Percentiles rank a stretch among this genome's conserved stretches.
phyloP scores from a whole-genome alignment of 805 yeast genomes.

The Cyberlindnera xylosilytica region DNA sequence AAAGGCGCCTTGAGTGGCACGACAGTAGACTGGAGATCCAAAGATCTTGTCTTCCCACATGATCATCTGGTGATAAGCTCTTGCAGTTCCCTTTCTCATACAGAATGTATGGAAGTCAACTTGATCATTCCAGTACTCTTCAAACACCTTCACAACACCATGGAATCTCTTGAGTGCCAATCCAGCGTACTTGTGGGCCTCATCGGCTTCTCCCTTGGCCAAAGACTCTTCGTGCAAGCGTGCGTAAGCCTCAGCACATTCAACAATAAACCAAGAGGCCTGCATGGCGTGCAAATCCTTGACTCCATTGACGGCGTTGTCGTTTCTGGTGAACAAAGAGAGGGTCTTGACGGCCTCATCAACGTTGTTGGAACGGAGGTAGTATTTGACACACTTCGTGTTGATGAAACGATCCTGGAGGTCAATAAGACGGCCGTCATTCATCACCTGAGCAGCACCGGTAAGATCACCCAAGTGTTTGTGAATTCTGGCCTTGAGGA shows the following conservation, averaged over 20 bases:
- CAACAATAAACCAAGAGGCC: slow-evolving; percentile 84
- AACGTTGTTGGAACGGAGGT: slow-evolving; percentile 67
- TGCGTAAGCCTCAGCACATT: slow-evolving; percentile 78
- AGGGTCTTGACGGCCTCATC: slow-evolving; percentile 73
- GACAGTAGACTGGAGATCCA: slow-evolving; percentile 65
- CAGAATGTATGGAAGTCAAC: slow-evolving; percentile 93
- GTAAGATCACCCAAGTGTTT: slow-evolving; percentile 64
- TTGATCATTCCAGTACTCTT: slow-evolving; percentile 77
- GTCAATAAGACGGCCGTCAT: slow-evolving; percentile 71
- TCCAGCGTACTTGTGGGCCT: slow-evolving; percentile 52
- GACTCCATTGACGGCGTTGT: slow-evolving; percentile 76
- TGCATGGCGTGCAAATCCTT: slow-evolving; percentile 87
- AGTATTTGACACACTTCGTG: slow-evolving; percentile 82
- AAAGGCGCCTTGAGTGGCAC: slow-evolving; percentile 66
- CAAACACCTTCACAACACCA: slow-evolving; percentile 63
- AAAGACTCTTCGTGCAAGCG: slow-evolving; percentile 51
- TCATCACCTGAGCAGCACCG: slow-evolving; percentile 64
- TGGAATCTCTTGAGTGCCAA: slow-evolving; percentile 76
- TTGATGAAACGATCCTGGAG: slow-evolving; percentile 90
- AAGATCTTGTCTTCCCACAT: slow-evolving; percentile 80
- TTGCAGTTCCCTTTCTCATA: slow-evolving; percentile 84
- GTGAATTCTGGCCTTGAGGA: slow-evolving; percentile 74
- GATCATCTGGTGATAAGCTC: slow-evolving; percentile 74
- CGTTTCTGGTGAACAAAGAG: slow-evolving; percentile 82
- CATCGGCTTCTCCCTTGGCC: slow-evolving; percentile 34